These are phyloP conservation scores for Alternaria sp. DNA, from an alignment of 2,329 filamentous ascomycete species.

Conservation along the genomic window DNA sequence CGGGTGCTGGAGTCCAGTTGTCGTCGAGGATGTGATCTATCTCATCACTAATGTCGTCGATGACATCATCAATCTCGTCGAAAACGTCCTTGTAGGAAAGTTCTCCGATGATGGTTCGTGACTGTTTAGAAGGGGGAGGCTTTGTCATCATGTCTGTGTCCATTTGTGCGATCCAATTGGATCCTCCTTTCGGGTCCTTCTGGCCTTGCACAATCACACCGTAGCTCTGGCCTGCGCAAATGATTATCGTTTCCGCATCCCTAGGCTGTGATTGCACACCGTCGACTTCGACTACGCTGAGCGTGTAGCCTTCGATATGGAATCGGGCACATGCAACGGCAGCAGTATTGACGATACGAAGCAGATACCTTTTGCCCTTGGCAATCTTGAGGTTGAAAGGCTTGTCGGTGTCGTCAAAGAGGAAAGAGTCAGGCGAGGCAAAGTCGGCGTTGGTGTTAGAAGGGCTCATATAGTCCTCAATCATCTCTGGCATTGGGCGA, in stretches of 20 bases:
- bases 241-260: conserved; percentile 49
- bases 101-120: conserved; percentile 27
- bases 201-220: conserved; percentile 32
- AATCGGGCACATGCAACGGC: conserved; percentile 55
- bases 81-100: conserved; percentile 18
- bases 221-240: conserved; percentile 41
- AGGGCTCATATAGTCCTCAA: conserved; percentile 55
- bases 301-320: conserved; percentile 51
- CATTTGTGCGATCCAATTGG: conserved; percentile 64
- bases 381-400: conserved; percentile 46
- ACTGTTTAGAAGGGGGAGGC: conserved; percentile 28
- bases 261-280: conserved; percentile 53
- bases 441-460: conserved; percentile 45
- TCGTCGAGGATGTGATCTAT: conserved; percentile 59
- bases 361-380: conserved; percentile 65
- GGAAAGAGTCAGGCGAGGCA: conserved; percentile 11
- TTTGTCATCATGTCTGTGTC: conserved; percentile 61
- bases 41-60: conserved; percentile 60
- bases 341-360: conserved; percentile 69
- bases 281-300: conserved; percentile 33
- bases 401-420: conserved; percentile 19
- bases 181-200: conserved; percentile 51
- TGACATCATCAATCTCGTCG: conserved; percentile 1
- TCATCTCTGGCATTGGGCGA: conserved; percentile 31
- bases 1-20: conserved; percentile 61